phyloP scores from a whole-genome alignment of 1,139 yeast genomes.

The Sugiyamaella grinbergsii region DNA sequence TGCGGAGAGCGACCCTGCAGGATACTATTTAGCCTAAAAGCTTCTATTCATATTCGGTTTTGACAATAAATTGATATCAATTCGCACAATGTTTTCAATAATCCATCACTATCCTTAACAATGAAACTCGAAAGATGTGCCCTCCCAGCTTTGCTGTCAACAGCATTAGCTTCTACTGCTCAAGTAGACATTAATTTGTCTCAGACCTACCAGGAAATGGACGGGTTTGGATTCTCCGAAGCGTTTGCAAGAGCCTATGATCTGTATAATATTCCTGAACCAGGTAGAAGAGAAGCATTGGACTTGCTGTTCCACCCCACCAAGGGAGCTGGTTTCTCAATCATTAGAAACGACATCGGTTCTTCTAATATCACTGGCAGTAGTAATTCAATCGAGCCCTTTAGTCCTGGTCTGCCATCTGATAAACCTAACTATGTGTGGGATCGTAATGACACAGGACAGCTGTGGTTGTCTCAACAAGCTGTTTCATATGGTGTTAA shows the following conservation, averaged over 20 bases:
- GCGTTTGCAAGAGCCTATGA: conserved; percentile 19
- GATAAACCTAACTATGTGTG: conserved; percentile 16
- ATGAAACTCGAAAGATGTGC: conserved; percentile 1
- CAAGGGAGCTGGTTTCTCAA: conserved; percentile 20
- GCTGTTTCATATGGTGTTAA: conserved; percentile 18
- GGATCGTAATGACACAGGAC: conserved; percentile 18
- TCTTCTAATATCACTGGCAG: conserved; percentile 16
- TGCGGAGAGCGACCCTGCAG: too few species aligned
- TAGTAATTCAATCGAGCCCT: conserved; percentile 18
- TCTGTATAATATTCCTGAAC: conserved; percentile 7
- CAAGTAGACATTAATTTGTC: conserved; percentile 6
- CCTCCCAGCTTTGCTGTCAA: neutral
- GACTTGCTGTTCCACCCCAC: conserved; percentile 15
- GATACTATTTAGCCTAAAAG: too few species aligned
- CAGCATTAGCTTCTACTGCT: conserved; percentile 8
- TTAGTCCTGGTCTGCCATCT: conserved; percentile 17
- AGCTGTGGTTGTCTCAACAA: conserved; percentile 18
- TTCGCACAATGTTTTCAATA: too few species aligned
- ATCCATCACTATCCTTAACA: neutral
- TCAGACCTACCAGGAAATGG: conserved; percentile 14
- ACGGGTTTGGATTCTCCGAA: conserved; percentile 20
- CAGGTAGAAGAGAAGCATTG: conserved; percentile 6
- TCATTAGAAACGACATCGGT: conserved; percentile 18
- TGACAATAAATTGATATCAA: too few species aligned
- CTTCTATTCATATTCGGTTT: too few species aligned